Conservation (phyloP, 2,329 filamentous ascomycete species). For the Diaporthe sp. region DNA sequence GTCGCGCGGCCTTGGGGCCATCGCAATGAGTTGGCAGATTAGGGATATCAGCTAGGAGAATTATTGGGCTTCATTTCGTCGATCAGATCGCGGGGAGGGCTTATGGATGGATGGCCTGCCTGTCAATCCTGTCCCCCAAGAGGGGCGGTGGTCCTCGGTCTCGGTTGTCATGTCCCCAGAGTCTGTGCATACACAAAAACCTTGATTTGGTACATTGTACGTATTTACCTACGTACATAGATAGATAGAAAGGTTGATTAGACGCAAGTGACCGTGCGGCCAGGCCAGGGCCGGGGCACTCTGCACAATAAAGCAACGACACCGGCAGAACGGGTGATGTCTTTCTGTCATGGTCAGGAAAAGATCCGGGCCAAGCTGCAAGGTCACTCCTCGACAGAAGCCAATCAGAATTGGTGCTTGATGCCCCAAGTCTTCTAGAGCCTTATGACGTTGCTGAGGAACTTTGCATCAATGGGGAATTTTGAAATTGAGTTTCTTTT, state of each 20-base stretch:
- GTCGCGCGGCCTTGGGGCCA: neutral
- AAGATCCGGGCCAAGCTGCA: constrained; percentile 7
- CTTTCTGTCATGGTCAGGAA: neutral
- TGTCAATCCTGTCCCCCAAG: neutral
- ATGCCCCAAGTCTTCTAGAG: neutral
- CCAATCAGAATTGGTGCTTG: neutral
- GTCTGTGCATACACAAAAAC: constrained; percentile 18
- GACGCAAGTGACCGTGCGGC: neutral
- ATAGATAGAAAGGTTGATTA: neutral
- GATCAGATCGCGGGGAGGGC: constrained; percentile 18
- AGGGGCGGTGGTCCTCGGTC: neutral
- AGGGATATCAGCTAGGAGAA: constrained; percentile 9
- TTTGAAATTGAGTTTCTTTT: constrained; percentile 23
- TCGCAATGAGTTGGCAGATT: constrained; percentile 21
- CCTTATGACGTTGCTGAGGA: constrained; percentile 15
- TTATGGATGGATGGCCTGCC: neutral
- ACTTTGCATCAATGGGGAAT: constrained; percentile 21
- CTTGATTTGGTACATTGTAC: neutral
- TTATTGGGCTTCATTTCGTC: constrained; percentile 6
- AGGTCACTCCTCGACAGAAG: constrained; percentile 6
- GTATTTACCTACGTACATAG: neutral
- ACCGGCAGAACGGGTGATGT: neutral
- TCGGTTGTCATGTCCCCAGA: constrained; percentile 22
- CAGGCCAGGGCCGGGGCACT: neutral
- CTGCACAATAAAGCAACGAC: neutral